A percentile compares a stretch with the other conserved stretches of the same genome.
Evolutionary conservation across 768 basidiomycete species (phyloP).

Genomic region (Austroboletus festivus): DNA sequence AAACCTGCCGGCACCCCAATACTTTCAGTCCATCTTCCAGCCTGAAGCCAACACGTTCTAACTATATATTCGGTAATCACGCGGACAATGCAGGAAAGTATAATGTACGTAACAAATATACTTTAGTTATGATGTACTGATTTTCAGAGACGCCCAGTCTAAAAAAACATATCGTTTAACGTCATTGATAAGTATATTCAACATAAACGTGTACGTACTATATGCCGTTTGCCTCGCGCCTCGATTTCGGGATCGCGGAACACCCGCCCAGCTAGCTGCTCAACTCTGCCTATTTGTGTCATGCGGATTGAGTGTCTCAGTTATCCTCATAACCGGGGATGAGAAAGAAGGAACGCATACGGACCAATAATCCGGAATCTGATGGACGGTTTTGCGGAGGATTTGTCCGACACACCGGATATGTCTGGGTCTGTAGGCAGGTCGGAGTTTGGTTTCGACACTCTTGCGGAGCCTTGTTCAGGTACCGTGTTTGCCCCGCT

Average conservation of each 20-base stretch:
- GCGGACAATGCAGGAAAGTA: too few relatives aligned
- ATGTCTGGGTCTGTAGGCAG: not conserved
- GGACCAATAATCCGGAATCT: slow-evolving; percentile 7
- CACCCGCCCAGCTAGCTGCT: slow-evolving; percentile 17
- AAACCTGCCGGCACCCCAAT: too few relatives aligned
- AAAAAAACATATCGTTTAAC: not conserved
- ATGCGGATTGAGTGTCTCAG: not conserved
- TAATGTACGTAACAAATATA: too few relatives aligned
- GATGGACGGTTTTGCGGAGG: not conserved
- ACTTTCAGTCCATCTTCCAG: not conserved
- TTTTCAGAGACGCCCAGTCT: not conserved
- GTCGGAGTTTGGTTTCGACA: not conserved
- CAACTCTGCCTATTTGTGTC: slow-evolving; percentile 9
- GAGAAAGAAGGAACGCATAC: not conserved
- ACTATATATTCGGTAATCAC: too few relatives aligned
- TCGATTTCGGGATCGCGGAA: slow-evolving; percentile 18
- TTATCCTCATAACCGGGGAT: not conserved
- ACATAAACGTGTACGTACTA: slow-evolving; percentile 1
- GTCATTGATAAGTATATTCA: too few relatives aligned
- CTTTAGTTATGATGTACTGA: too few relatives aligned
- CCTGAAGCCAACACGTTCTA: too few relatives aligned
- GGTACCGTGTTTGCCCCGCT: not conserved
- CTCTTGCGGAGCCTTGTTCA: too few relatives aligned
- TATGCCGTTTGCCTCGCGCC: slow-evolving; percentile 17
- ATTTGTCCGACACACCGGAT: not conserved